Evolutionary conservation across 495 filamentous ascomycete species (phyloP), one percentile per base, ranked within the genome.

Genomic region (Niebla homalea): DNA sequence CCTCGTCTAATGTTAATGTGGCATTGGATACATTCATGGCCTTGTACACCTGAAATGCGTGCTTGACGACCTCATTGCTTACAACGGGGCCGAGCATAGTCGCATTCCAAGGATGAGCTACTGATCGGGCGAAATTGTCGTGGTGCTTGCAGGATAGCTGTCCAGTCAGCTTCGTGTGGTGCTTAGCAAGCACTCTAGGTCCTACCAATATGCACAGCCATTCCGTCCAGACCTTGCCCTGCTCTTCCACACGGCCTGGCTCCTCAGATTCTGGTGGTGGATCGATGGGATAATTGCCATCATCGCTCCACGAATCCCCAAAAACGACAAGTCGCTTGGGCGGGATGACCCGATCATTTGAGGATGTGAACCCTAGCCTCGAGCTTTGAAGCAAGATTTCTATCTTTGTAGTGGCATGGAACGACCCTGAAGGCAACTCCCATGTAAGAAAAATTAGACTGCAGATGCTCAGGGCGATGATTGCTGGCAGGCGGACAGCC

Each of bases 241-340:
- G 65, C 4, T 54, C 43, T 2, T 66, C 58, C 21, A 60, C 61
- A 6, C 46, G 26, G 4, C 20, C 36, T 14, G 66, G 51, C 10
- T 38, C 2, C 38, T 37, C 19, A 3, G 47, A 36, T 35, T 43
- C 47, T 10, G 55, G 22, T 43, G 51, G 55, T 20, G 48, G 51
- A 38, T 57, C 44, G 19, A 57, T 49, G 23, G 55, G 48, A n/a
- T 54, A 54, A 36, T 51, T 60, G 56, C 68, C 59, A 55, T 68
- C 69, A 45, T 70, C 70, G 36, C 69, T 72, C 71, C 70, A 73
- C 14, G 71, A 70, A 53, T 75, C 70, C 1, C 70, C 70, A 51
- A 73, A 75, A 3, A 72, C 65, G 2, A 73, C 64, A 41, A 74
- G 57, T 58, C 71, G 46, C 41, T 52, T 37, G 20, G 55, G 55